phyloP scores from a whole-genome alignment of 2,329 filamentous ascomycete species.

The Aspergillus eucalypticola region DNA sequence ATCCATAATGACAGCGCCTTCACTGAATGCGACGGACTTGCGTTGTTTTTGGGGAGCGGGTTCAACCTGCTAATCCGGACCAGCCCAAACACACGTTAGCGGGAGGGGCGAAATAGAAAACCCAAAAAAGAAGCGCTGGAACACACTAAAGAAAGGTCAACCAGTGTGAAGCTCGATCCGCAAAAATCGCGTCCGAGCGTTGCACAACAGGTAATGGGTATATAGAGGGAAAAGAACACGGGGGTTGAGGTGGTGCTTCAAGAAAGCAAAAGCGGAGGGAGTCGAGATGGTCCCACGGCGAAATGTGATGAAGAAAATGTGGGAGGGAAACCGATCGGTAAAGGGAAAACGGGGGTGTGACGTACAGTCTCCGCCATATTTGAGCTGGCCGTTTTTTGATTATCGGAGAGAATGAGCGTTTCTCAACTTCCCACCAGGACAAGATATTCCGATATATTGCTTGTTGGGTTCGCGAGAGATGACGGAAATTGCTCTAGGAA shows the following conservation, averaged over 20 bases:
- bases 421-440: not conserved
- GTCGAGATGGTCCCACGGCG: not conserved
- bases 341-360: constrained; percentile 39
- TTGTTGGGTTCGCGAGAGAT: too few species aligned
- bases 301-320: constrained; percentile 38
- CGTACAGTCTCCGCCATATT: constrained; percentile 48
- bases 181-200: not conserved
- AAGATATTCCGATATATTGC: too few species aligned
- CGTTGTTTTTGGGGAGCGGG: constrained; percentile 68
- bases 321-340: constrained; percentile 37
- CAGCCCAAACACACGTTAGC: constrained; percentile 32
- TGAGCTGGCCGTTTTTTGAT: constrained; percentile 14
- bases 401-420: not conserved
- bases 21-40: constrained; percentile 92
- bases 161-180: not conserved
- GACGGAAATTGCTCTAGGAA: not conserved
- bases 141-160: too few species aligned
- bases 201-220: not conserved
- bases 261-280: not conserved
- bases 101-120: constrained; percentile 14
- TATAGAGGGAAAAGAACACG: not conserved
- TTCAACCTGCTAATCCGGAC: constrained; percentile 42
- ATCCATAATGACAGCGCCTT: constrained; percentile 84
- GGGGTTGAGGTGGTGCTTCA: not conserved
- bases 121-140: not conserved